Percentiles rank a stretch among this genome's conserved stretches.
Evolutionary conservation across 2,329 filamentous ascomycete species (phyloP).

Genomic region (Fusarium protoensiforme): DNA sequence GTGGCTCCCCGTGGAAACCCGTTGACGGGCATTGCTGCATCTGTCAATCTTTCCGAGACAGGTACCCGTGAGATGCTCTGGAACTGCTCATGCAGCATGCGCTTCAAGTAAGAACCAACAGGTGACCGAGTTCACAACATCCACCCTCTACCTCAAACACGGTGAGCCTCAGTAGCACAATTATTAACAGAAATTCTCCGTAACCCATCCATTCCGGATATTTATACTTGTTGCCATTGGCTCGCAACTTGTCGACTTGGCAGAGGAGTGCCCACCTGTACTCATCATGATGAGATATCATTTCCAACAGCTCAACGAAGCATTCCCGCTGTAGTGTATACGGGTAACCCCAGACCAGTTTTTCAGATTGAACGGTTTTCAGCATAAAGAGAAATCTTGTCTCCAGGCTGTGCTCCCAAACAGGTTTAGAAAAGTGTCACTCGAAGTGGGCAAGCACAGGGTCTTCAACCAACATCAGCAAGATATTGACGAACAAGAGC

Average conservation of each 20-base stretch:
- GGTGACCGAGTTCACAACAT: not conserved
- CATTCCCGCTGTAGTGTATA: not conserved
- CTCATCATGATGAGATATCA: not conserved
- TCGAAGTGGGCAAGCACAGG: not conserved
- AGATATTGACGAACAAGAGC: not conserved
- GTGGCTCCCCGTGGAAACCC: constrained; percentile 9
- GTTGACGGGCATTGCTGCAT: not conserved
- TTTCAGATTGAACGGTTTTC: not conserved
- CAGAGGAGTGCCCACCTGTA: not conserved
- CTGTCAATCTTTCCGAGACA: constrained; percentile 8
- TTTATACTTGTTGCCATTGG: not conserved
- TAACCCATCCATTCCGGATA: not conserved
- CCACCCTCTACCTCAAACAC: not conserved
- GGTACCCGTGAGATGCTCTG: constrained; percentile 8
- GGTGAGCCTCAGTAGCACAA: constrained; percentile 4
- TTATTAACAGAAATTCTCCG: not conserved
- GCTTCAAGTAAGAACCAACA: constrained; percentile 10
- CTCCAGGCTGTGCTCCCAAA: not conserved
- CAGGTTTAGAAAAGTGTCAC: not conserved
- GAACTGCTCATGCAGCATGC: constrained; percentile 13
- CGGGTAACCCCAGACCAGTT: not conserved
- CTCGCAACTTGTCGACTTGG: not conserved
- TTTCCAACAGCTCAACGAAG: not conserved
- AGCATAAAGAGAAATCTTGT: not conserved
- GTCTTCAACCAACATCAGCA: not conserved